Evolutionary conservation across 441 rosid genomes (phyloP).

Genomic region (Mallotus japonicus): DNA sequence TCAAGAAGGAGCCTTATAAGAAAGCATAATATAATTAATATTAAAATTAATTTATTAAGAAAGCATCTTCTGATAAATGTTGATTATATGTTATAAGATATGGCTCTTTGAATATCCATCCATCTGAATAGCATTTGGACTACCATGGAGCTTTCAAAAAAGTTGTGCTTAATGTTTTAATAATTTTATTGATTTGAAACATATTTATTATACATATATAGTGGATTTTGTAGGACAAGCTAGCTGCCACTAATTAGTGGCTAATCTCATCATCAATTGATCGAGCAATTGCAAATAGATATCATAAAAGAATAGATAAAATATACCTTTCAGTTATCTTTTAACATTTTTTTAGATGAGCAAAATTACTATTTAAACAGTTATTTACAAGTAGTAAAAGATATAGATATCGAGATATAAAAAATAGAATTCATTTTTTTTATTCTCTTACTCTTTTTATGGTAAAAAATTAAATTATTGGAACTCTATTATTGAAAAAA

Average conservation of each 20-base stretch:
- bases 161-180: slow-evolving; percentile 26
- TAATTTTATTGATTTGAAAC: slow-evolving; percentile 13
- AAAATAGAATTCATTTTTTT: too few relatives aligned
- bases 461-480: too few relatives aligned
- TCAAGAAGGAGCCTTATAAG: slow-evolving; percentile 7
- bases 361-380: too few relatives aligned
- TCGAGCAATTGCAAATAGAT: background rate
- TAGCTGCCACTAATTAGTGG: slow-evolving; percentile 5
- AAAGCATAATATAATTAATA: background rate
- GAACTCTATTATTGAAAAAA: too few relatives aligned
- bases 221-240: slow-evolving; percentile 20
- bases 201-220: background rate
- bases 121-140: slow-evolving; percentile 21
- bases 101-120: slow-evolving; percentile 7
- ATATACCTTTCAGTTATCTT: too few relatives aligned
- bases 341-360: too few relatives aligned
- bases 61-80: slow-evolving; percentile 17
- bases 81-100: slow-evolving; percentile 7
- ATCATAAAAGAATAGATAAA: too few relatives aligned
- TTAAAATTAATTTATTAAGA: background rate
- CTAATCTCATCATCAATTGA: background rate
- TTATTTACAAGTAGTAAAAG: too few relatives aligned
- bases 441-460: too few relatives aligned
- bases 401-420: too few relatives aligned
- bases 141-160: slow-evolving; percentile 21